Conservation (phyloP, 805 yeast species). For the Candida hungchunana region DNA sequence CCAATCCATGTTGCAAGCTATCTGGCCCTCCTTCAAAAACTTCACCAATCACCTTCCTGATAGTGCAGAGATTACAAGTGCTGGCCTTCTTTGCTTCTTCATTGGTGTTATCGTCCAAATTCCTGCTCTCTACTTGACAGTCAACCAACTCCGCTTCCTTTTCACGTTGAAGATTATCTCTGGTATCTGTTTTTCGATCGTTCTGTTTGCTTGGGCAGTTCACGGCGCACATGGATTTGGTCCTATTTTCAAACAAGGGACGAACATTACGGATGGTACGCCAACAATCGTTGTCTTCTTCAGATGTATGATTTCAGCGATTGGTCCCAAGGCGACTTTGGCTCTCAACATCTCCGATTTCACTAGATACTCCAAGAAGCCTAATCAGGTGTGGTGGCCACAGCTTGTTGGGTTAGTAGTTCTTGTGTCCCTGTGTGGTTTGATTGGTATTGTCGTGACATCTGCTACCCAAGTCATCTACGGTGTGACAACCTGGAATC, state of each 20-base stretch:
- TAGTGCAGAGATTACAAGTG: slow-evolving; percentile 25
- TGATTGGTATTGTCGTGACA: slow-evolving; percentile 32
- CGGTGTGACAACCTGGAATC: slow-evolving; percentile 42
- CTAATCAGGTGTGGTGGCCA: slow-evolving; percentile 28
- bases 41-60: slow-evolving; percentile 33
- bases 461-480: slow-evolving; percentile 33
- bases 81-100: slow-evolving; percentile 31
- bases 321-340: slow-evolving; percentile 35
- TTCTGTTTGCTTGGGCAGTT: slow-evolving; percentile 31
- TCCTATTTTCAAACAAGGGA: slow-evolving; percentile 23
- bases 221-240: slow-evolving; percentile 27
- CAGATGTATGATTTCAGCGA: slow-evolving; percentile 28
- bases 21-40: slow-evolving; percentile 43
- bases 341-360: slow-evolving; percentile 36
- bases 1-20: slow-evolving; percentile 58
- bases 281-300: slow-evolving; percentile 24
- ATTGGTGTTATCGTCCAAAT: slow-evolving; percentile 30
- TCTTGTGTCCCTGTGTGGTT: slow-evolving; percentile 27
- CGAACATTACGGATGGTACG: slow-evolving; percentile 22
- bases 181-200: slow-evolving; percentile 30
- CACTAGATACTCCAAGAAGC: slow-evolving; percentile 33
- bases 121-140: slow-evolving; percentile 31
- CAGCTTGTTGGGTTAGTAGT: slow-evolving; percentile 31
- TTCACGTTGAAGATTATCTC: slow-evolving; percentile 31
- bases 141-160: slow-evolving; percentile 33